These are phyloP conservation scores for Phylloporus rhodoxanthus DNA, from an alignment of 768 basidiomycete species.

Conservation along the genomic window DNA sequence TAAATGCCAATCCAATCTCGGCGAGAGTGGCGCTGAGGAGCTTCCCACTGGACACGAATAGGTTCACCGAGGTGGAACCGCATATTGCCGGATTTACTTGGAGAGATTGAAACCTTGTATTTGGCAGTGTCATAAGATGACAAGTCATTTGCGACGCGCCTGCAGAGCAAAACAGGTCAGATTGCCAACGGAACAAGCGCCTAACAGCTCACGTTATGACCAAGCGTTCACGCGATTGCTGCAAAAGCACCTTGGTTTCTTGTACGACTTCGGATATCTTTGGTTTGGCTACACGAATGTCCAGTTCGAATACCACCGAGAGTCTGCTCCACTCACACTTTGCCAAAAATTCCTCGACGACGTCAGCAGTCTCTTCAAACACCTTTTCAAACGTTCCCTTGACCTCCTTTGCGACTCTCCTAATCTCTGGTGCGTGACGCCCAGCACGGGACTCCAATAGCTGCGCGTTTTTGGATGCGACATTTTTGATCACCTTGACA, in stretches of 20 bases:
- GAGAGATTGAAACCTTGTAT: constrained; percentile 64
- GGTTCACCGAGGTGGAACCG: constrained; percentile 89
- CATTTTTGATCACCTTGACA: constrained; percentile 95
- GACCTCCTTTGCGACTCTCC: constrained; percentile 82
- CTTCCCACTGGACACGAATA: constrained; percentile 81
- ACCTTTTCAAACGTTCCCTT: constrained; percentile 95
- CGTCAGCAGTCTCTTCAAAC: constrained; percentile 88
- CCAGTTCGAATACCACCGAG: constrained; percentile 6
- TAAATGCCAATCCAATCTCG: constrained; percentile 97
- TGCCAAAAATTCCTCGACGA: constrained; percentile 87
- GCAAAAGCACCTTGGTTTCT: constrained; percentile 86
- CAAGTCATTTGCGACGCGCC: constrained; percentile 79
- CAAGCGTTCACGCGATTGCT: constrained; percentile 85
- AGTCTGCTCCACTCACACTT: constrained; percentile 55
- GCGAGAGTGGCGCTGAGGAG: constrained; percentile 78
- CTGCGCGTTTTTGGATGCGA: constrained; percentile 77
- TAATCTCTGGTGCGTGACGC: constrained; percentile 78
- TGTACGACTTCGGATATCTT: constrained; percentile 84
- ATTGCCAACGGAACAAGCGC: not conserved
- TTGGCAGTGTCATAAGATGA: constrained; percentile 73
- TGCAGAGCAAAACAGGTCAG: constrained; percentile 14
- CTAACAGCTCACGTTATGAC: constrained; percentile 74
- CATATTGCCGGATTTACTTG: constrained; percentile 43
- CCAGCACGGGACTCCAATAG: constrained; percentile 71
- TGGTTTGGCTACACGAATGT: constrained; percentile 60